These are phyloP conservation scores for Lagenidium giganteum DNA, from an alignment of 352 stramenopile species.

Conservation along the genomic window DNA sequence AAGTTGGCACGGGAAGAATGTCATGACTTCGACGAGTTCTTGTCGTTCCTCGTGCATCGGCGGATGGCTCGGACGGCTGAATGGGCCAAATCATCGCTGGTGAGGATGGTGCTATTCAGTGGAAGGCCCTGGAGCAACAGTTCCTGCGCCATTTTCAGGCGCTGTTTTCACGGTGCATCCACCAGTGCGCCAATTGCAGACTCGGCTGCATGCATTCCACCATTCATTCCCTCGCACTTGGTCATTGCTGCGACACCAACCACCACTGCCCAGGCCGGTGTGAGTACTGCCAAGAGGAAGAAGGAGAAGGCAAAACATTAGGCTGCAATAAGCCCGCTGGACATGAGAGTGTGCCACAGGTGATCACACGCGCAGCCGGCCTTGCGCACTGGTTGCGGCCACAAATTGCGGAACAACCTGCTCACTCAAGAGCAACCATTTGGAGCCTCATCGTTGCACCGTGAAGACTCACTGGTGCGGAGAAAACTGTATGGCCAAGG, in stretches of 20 bases:
- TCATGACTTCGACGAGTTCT: conserved; percentile 36
- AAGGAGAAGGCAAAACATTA: conserved; percentile 21
- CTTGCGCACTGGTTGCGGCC: conserved; percentile 30
- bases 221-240: conserved; percentile 14
- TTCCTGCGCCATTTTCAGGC: conserved; percentile 33
- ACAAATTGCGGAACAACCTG: conserved; percentile 42
- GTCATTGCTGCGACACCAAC: conserved; percentile 34
- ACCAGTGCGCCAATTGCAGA: conserved; percentile 29
- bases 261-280: conserved; percentile 35
- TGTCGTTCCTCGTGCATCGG: conserved; percentile 43
- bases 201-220: conserved; percentile 50
- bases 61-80: conserved; percentile 42
- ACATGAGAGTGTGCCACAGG: conserved; percentile 41
- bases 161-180: conserved; percentile 40
- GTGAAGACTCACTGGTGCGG: conserved; percentile 41
- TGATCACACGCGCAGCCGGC: conserved; percentile 42
- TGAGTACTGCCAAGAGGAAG: conserved; percentile 30
- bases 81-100: conserved; percentile 32
- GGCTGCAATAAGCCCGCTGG: conserved; percentile 36
- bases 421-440: conserved; percentile 27
- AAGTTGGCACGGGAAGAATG: conserved; percentile 23
- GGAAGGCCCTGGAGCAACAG: conserved; percentile 40
- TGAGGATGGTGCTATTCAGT: conserved; percentile 30
- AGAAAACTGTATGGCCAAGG: conserved; percentile 26
- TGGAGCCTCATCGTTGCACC: conserved; percentile 33